Percentiles rank a stretch among this genome's conserved stretches.
Evolutionary conservation across 108 stramenopile genomes (phyloP).

Genomic region (Licmophora abbreviata): DNA sequence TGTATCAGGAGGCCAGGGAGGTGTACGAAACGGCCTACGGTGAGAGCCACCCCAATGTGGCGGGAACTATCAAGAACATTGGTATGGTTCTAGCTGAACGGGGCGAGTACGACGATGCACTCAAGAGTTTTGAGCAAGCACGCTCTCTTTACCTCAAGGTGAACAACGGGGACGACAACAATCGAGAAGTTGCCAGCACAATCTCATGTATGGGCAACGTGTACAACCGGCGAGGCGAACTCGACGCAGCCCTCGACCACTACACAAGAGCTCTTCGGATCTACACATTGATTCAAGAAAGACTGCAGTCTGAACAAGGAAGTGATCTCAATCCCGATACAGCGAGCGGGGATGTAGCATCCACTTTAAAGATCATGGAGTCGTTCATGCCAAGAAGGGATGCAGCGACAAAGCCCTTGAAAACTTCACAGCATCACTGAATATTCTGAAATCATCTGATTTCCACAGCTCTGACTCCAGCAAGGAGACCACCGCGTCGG

Average conservation of each 20-base stretch:
- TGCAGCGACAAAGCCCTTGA: slow-evolving; percentile 57
- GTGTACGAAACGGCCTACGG: slow-evolving; percentile 55
- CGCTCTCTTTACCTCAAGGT: slow-evolving; percentile 40
- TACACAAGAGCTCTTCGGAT: slow-evolving; percentile 63
- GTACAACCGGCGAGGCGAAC: slow-evolving; percentile 62
- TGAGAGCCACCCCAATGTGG: slow-evolving; percentile 56
- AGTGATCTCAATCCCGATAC: slow-evolving; percentile 14
- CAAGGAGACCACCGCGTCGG: slow-evolving; percentile 44
- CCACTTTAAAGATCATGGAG: slow-evolving; percentile 77
- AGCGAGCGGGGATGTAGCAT: slow-evolving; percentile 56
- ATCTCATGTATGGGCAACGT: slow-evolving; percentile 82
- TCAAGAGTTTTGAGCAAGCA: slow-evolving; percentile 59
- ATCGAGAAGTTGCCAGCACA: slow-evolving; percentile 70
- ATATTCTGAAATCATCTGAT: slow-evolving; percentile 37
- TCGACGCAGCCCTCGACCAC: slow-evolving; percentile 55
- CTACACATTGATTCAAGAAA: slow-evolving; percentile 38
- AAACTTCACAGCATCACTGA: slow-evolving; percentile 67
- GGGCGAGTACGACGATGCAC: slow-evolving; percentile 57
- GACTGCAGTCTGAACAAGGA: slow-evolving; percentile 6
- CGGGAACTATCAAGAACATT: slow-evolving; percentile 75
- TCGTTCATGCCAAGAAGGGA: slow-evolving; percentile 63
- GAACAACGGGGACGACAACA: slow-evolving; percentile 37
- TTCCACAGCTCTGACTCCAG: slow-evolving; percentile 25
- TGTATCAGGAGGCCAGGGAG: slow-evolving; percentile 53
- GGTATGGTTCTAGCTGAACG: slow-evolving; percentile 77